Evolutionary conservation across 345 rosid genomes (phyloP), one percentile per base, ranked within the genome.

Genomic region (Dipteronia sinensis): DNA sequence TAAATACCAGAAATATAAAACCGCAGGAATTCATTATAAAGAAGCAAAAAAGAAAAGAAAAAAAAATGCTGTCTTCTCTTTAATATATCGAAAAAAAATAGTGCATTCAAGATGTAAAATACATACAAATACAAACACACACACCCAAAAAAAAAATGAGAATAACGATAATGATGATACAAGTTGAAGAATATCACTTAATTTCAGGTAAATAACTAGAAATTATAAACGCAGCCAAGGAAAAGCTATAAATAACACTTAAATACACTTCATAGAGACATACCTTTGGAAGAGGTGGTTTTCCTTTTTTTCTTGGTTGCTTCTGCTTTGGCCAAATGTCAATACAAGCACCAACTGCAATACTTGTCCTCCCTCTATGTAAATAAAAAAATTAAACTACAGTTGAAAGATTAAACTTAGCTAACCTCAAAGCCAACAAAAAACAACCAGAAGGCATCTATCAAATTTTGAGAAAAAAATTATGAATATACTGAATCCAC

Each of bases 351-450:
- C 74, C 82, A 56, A 87, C 91, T n/a, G 94, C 97, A 71, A 96
- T 87, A 79, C 99, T 94, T 73, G 88, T 87, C 75, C 99, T 87
- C 86, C 98, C 99, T 82, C 97, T 94, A 68, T 62, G 46, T 75
- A 79, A 82, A 64, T 15, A 71, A 87, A 73, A 67, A 87, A 69
- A 68, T 29, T 27, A 80, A 68, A 77, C 29, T 25, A 47, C 25
- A 19, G 65, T 12, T 22, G 23, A 83, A 47, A n/a, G 25, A 56
- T 12, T n/a, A 13, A 63, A 7, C 20, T 20, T 25, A 4, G 13
- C 27, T 25, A 71, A 69, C 63, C 23, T 72, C 53, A 59, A 61
- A 42, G 31, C 19, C n/a, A 29, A 31, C 40, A 13, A 72, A 56
- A 6, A 34, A 38, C 15, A 11, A 55, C n/a, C 9, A 23, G 34